A percentile compares a stretch with the other conserved stretches of the same genome.
Evolutionary conservation across 139 green algal genomes (phyloP).

Genomic region (Volvox reticuliferus): DNA sequence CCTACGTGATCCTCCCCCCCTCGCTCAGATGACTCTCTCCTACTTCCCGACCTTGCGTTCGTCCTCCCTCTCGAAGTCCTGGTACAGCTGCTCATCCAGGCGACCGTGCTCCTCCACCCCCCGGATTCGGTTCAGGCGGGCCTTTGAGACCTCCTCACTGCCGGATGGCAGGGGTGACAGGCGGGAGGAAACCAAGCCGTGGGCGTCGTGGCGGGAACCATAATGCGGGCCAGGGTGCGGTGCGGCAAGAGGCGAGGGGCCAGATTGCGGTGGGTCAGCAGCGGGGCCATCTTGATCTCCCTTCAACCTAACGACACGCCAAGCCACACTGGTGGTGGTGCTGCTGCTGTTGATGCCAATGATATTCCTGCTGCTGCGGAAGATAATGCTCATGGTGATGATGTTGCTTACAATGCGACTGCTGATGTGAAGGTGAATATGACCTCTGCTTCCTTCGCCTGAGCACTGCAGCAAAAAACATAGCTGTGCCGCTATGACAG

Average conservation of each 20-base stretch:
- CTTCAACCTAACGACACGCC: no score
- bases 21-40: neutral
- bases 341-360: no score
- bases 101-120: slow-evolving; percentile 86
- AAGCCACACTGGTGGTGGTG: no score
- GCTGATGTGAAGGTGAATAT: no score
- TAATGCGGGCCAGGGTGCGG: neutral
- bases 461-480: no score
- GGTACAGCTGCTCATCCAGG: slow-evolving; percentile 92
- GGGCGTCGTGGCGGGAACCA: neutral
- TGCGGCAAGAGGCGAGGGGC: neutral
- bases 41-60: slow-evolving; percentile 65
- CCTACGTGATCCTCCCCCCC: no score
- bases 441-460: no score
- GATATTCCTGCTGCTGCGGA: no score
- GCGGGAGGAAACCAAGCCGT: neutral
- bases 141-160: slow-evolving; percentile 88
- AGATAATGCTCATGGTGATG: no score
- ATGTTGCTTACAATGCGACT: no score
- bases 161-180: neutral
- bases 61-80: slow-evolving; percentile 92
- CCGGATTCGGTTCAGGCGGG: slow-evolving; percentile 82
- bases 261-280: neutral
- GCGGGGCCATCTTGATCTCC: no score
- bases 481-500: no score